Percentiles rank a stretch among this genome's conserved stretches.
Conservation (phyloP, 83 land plant genomes). For the Picea mariana region DNA sequence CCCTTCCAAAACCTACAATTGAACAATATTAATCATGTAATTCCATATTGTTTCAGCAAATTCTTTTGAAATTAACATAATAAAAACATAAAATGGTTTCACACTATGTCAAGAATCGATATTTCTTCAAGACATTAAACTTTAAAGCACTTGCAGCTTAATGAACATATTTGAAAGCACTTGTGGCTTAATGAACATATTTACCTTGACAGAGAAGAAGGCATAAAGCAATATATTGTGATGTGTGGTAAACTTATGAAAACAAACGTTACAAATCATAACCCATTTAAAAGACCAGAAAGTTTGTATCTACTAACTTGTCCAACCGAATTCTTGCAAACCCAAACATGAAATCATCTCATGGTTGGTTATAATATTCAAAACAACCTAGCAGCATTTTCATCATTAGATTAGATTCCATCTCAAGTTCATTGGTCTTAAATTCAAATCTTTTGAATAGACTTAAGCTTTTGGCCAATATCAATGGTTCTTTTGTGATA, state of each 20-base stretch:
- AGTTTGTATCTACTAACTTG: neutral
- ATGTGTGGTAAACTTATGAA: neutral
- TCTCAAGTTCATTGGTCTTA: too few relatives aligned
- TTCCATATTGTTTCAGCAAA: neutral
- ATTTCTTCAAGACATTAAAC: neutral
- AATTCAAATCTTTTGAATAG: too few relatives aligned
- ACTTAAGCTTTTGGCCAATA: too few relatives aligned
- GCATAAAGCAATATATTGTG: too few relatives aligned
- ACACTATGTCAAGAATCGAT: neutral
- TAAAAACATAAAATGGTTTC: conserved; percentile 10
- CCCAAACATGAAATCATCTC: neutral
- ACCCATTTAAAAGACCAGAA: neutral
- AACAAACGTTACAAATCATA: neutral
- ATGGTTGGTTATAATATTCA: neutral
- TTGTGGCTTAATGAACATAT: neutral
- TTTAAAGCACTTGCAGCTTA: neutral
- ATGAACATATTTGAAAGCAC: neutral
- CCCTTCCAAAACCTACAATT: conserved; percentile 88
- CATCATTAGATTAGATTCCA: too few relatives aligned
- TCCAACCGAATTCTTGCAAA: neutral
- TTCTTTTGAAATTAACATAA: neutral
- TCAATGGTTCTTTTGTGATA: too few relatives aligned
- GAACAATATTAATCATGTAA: neutral
- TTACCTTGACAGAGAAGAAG: neutral
- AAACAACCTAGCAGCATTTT: neutral